Evolutionary conservation across 805 yeast genomes (phyloP).

Genomic region (Martiniozyma abietophila): DNA sequence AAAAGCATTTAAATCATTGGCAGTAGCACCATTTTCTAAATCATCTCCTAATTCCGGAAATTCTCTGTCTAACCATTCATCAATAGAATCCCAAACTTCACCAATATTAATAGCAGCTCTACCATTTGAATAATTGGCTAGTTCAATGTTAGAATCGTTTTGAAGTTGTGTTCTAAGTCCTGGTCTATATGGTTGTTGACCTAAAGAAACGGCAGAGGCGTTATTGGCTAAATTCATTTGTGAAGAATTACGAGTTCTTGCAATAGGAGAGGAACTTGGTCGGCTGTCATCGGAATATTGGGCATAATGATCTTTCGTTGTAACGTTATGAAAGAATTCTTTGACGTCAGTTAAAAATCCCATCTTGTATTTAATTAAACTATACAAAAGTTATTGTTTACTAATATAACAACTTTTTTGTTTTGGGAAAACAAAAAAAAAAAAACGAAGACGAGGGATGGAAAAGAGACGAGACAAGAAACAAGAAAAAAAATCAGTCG

Average conservation of each 20-base stretch:
- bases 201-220: constrained; percentile 22
- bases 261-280: constrained; percentile 21
- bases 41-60: constrained; percentile 78
- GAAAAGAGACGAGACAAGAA: not conserved
- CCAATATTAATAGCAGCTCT: constrained; percentile 56
- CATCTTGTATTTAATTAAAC: constrained; percentile 12
- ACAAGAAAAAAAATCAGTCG: not conserved
- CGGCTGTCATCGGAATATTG: constrained; percentile 33
- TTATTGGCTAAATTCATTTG: constrained; percentile 23
- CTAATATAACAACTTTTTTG: constrained; percentile 1
- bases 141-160: constrained; percentile 47
- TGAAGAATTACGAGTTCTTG: constrained; percentile 18
- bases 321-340: constrained; percentile 37
- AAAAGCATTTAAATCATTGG: constrained; percentile 68
- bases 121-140: constrained; percentile 34
- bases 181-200: constrained; percentile 29
- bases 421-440: not conserved
- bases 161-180: constrained; percentile 31
- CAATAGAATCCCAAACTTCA: constrained; percentile 84
- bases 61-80: constrained; percentile 68
- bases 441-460: not conserved
- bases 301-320: constrained; percentile 54
- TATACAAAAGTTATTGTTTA: too few relatives aligned
- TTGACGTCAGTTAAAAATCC: constrained; percentile 25
- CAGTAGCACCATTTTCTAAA: constrained; percentile 69